phyloP scores from a whole-genome alignment of 2,329 filamentous ascomycete species.

The Colletotrichum viniferum region DNA sequence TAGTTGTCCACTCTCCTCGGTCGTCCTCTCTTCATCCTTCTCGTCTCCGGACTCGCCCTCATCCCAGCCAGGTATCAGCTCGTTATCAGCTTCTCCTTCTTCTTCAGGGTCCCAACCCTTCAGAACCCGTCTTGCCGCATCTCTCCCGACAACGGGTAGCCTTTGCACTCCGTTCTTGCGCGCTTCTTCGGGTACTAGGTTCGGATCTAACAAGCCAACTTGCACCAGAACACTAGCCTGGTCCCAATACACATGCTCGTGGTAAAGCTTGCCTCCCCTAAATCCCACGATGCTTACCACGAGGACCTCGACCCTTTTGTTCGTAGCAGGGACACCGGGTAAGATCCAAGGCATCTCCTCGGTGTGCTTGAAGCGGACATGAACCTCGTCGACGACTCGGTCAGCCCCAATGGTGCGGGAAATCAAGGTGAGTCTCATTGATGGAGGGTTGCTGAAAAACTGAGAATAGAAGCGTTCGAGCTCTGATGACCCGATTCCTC shows the following conservation, averaged over 20 bases:
- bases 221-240: constrained; percentile 65
- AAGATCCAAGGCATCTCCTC: constrained; percentile 64
- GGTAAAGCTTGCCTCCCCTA: constrained; percentile 62
- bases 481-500: constrained; percentile 63
- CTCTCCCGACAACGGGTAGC: constrained; percentile 43
- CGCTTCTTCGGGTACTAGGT: constrained; percentile 37
- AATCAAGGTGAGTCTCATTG: constrained; percentile 63
- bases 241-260: constrained; percentile 71
- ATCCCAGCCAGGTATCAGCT: constrained; percentile 40
- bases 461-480: constrained; percentile 68
- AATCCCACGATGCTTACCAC: constrained; percentile 65
- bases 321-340: constrained; percentile 61
- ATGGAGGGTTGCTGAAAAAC: constrained; percentile 68
- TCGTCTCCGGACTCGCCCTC: constrained; percentile 13
- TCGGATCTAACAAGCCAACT: constrained; percentile 57
- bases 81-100: constrained; percentile 48
- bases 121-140: constrained; percentile 41
- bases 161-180: constrained; percentile 37
- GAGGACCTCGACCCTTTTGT: constrained; percentile 55
- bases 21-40: not conserved
- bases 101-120: constrained; percentile 36
- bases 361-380: constrained; percentile 62
- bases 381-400: constrained; percentile 68
- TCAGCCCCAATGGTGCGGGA: constrained; percentile 69
- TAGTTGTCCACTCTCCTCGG: not conserved